Percentiles rank a stretch among this genome's conserved stretches.
Conservation (phyloP, 176 grass and related monocot species). For the Hyparrhenia diplandra region DNA sequence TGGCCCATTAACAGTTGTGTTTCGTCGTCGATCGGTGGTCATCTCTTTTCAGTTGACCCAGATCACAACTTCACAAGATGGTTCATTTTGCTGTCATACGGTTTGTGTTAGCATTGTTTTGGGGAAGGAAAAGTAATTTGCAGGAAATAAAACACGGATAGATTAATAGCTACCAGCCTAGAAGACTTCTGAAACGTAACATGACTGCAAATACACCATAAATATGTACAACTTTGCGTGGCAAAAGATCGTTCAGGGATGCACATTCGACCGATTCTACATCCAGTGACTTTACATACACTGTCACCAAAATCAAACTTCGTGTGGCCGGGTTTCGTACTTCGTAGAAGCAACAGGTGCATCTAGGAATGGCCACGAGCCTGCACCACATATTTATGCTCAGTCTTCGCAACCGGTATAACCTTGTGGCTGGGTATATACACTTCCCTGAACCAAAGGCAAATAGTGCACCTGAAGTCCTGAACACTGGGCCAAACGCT, state of each 20-base stretch:
- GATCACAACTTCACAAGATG: too few species aligned
- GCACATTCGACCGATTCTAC: not conserved
- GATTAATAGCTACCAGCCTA: not conserved
- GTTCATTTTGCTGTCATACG: not conserved
- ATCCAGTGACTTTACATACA: not conserved
- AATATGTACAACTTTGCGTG: slow-evolving; percentile 12
- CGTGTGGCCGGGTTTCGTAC: not conserved
- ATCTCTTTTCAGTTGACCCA: not conserved
- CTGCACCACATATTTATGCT: not conserved
- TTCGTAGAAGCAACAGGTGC: not conserved
- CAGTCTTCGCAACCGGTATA: not conserved
- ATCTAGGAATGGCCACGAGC: not conserved
- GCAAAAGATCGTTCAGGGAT: not conserved
- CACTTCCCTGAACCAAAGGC: not conserved
- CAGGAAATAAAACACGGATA: not conserved
- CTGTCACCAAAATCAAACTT: not conserved
- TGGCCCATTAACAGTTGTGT: too few species aligned
- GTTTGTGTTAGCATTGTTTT: not conserved
- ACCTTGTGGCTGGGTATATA: not conserved
- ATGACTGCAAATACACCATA: not conserved
- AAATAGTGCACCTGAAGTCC: not conserved
- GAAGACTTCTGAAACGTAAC: not conserved
- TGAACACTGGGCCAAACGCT: not conserved
- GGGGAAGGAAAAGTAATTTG: not conserved
- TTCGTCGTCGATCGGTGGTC: too few species aligned